A percentile compares a stretch with the other conserved stretches of the same genome.
Conservation (phyloP, 768 basidiomycete genomes). For the Psilocybe sp. region DNA sequence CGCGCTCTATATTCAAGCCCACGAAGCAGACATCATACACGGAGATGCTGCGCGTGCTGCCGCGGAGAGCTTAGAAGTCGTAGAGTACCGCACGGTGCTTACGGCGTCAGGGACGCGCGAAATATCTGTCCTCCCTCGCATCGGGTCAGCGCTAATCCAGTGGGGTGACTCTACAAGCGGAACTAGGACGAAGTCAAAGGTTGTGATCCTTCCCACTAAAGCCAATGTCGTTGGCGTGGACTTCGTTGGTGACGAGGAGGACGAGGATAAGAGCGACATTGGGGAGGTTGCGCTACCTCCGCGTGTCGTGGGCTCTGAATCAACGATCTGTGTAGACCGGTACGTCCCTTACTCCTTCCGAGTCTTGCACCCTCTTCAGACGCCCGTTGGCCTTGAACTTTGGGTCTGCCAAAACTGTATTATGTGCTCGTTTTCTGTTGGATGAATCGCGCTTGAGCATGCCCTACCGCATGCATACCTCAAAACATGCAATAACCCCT, state of each 20-base stretch:
- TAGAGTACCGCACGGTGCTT: conserved; percentile 11
- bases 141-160: conserved; percentile 31
- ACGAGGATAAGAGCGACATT: conserved; percentile 4
- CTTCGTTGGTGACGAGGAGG: conserved; percentile 5
- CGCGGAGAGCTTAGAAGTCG: conserved; percentile 34
- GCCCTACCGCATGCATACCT: no score
- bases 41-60: conserved; percentile 43
- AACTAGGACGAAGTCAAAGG: not conserved
- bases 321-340: conserved; percentile 78
- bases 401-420: not conserved
- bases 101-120: conserved; percentile 2
- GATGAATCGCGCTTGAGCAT: no score
- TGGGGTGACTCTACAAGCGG: conserved; percentile 19
- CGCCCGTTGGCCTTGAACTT: not conserved
- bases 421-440: not conserved
- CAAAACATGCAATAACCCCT: no score
- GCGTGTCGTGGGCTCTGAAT: conserved; percentile 7
- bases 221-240: conserved; percentile 6
- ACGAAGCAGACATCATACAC: conserved; percentile 72
- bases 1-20: conserved; percentile 56
- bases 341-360: conserved; percentile 40
- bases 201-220: conserved; percentile 1
- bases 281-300: conserved; percentile 19
- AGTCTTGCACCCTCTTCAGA: not conserved
- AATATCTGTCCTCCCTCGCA: conserved; percentile 12